phyloP scores from a whole-genome alignment of 2,329 filamentous ascomycete species.

The Cladosporium sp. region DNA sequence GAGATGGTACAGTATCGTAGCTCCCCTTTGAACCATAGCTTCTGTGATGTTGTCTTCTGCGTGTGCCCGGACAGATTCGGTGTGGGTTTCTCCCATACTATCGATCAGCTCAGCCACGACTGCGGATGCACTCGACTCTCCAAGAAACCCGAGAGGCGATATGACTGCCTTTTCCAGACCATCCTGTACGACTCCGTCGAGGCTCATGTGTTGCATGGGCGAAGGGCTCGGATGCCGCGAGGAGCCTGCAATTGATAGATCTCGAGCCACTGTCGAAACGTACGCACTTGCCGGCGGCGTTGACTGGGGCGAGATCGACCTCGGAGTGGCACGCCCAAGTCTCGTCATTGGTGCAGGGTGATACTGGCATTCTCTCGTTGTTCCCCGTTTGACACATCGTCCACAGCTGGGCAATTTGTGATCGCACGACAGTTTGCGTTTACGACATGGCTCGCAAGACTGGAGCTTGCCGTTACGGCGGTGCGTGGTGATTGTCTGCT shows the following conservation, averaged over 20 bases:
- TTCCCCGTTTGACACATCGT: constrained; percentile 18
- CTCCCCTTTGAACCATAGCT: neutral
- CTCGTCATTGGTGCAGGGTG: constrained; percentile 24
- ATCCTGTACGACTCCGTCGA: constrained; percentile 15
- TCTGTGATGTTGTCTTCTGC: neutral
- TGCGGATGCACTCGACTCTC: constrained; percentile 18
- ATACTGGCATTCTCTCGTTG: constrained; percentile 18
- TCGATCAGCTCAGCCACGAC: constrained; percentile 21
- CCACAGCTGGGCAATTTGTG: constrained; percentile 20
- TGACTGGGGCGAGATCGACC: neutral
- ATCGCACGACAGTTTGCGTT: constrained; percentile 24
- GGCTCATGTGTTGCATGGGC: constrained; percentile 15
- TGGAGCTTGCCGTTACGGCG: constrained; percentile 24
- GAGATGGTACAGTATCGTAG: neutral
- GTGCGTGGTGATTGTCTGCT: neutral
- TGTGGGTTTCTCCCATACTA: constrained; percentile 16
- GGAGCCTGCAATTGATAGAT: neutral
- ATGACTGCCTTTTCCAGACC: neutral
- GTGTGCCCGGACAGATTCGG: neutral
- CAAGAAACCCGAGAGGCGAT: constrained; percentile 17
- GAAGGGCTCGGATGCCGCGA: neutral
- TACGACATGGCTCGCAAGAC: constrained; percentile 22
- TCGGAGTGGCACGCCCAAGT: neutral
- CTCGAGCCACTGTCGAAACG: neutral
- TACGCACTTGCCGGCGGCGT: neutral